Conservation (phyloP, 73 alveolate species). For the Symbiodinium pilosum region DNA sequence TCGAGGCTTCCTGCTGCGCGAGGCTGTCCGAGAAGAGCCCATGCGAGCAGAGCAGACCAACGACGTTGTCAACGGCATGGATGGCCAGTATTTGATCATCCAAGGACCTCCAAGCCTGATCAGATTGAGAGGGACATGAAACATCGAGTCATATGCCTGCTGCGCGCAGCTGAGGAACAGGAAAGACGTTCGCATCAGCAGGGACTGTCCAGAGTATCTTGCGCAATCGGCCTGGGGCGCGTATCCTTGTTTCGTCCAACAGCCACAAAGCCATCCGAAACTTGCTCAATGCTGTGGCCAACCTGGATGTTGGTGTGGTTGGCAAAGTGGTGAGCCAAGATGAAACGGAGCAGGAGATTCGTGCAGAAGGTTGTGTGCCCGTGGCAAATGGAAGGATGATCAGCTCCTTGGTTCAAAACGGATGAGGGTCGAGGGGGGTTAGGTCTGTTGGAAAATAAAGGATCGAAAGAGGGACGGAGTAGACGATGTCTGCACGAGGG, state of each 20-base stretch:
- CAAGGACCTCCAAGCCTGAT: constrained; percentile 37
- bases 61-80: background rate
- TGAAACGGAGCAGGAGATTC: constrained; percentile 28
- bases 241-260: constrained; percentile 46
- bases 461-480: too few species aligned
- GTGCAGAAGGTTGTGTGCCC: background rate
- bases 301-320: background rate
- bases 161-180: constrained; percentile 10
- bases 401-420: background rate
- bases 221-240: background rate
- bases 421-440: background rate
- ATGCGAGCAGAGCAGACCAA: constrained; percentile 15
- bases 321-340: constrained; percentile 68
- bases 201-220: background rate
- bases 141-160: background rate
- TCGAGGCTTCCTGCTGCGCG: constrained; percentile 22
- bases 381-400: constrained; percentile 33
- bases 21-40: background rate
- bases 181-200: constrained; percentile 58
- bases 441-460: too few species aligned
- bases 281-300: constrained; percentile 11
- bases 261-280: constrained; percentile 67
- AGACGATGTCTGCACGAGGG: too few species aligned
- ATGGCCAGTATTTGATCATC: constrained; percentile 14
- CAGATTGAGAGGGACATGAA: background rate